Conservation (phyloP, 768 basidiomycete species). For the Solioccasus polychromus region DNA sequence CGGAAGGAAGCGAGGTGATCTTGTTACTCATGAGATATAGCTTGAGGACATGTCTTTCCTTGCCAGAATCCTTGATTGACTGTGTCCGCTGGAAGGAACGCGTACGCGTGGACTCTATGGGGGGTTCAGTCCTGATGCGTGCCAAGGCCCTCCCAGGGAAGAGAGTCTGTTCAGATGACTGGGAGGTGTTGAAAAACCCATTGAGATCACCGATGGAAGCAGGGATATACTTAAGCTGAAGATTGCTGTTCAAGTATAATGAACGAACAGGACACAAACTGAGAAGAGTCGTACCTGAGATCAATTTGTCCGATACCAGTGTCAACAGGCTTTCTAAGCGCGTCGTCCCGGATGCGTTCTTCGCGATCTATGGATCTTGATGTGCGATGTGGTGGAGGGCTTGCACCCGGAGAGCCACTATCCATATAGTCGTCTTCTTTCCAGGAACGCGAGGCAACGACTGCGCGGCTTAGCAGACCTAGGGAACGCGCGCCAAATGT, state of each 20-base stretch:
- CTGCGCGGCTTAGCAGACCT: constrained; percentile 13
- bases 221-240: constrained; percentile 48
- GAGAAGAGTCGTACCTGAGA: constrained; percentile 45
- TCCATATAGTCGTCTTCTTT: constrained; percentile 26
- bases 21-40: constrained; percentile 55
- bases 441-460: constrained; percentile 15
- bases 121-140: constrained; percentile 37
- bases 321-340: constrained; percentile 43
- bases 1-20: constrained; percentile 52
- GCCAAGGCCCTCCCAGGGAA: constrained; percentile 25
- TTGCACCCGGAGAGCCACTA: constrained; percentile 8
- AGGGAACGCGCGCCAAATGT: constrained; percentile 11
- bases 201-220: constrained; percentile 43
- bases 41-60: constrained; percentile 49
- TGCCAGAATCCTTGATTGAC: constrained; percentile 31
- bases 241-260: constrained; percentile 29
- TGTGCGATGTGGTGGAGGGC: constrained; percentile 11
- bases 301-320: constrained; percentile 48
- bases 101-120: constrained; percentile 16
- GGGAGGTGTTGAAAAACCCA: constrained; percentile 44
- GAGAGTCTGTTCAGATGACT: constrained; percentile 30
- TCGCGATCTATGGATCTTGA: constrained; percentile 29
- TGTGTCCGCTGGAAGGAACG: constrained; percentile 27
- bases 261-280: constrained; percentile 8
- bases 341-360: constrained; percentile 46